Percentiles rank a stretch among this genome's conserved stretches.
phyloP scores from a whole-genome alignment of 2,329 filamentous ascomycete species.

The Ophiocordyceps camponoti-floridani region DNA sequence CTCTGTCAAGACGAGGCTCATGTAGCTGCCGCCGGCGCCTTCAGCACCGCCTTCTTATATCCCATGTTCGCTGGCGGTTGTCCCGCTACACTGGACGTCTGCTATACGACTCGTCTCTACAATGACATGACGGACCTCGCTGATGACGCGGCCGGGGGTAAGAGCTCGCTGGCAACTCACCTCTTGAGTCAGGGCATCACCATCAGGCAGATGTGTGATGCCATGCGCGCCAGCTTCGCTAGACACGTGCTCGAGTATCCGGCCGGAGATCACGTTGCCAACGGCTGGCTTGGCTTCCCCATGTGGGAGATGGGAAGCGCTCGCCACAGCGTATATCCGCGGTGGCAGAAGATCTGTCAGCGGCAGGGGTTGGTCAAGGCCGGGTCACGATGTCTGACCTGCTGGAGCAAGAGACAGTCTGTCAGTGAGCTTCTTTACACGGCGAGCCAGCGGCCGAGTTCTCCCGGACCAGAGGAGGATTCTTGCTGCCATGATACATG shows the following conservation, averaged over 20 bases:
- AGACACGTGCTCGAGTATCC: not conserved
- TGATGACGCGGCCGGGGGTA: not conserved
- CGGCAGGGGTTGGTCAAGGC: not conserved
- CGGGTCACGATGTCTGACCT: not conserved
- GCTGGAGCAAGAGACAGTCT: not conserved
- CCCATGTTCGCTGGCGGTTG: not conserved
- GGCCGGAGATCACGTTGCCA: not conserved
- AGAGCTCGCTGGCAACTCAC: not conserved
- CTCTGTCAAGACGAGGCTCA: not conserved
- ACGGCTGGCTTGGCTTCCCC: not conserved
- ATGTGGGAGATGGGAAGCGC: not conserved
- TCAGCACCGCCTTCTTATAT: not conserved
- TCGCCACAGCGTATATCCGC: not conserved
- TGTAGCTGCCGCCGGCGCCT: not conserved
- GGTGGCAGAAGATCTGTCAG: not conserved
- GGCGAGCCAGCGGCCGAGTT: not conserved
- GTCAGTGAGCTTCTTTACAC: not conserved
- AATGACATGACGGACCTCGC: not conserved
- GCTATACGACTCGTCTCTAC: not conserved
- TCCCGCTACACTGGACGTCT: not conserved
- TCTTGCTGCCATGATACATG: not conserved
- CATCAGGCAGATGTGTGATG: not conserved
- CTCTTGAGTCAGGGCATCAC: not conserved
- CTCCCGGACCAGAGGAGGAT: not conserved
- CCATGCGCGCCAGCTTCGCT: not conserved